Percentiles rank a stretch among this genome's conserved stretches.
Conservation (phyloP, 2,329 filamentous ascomycete genomes). For the Tolypocladium ovalisporum region DNA sequence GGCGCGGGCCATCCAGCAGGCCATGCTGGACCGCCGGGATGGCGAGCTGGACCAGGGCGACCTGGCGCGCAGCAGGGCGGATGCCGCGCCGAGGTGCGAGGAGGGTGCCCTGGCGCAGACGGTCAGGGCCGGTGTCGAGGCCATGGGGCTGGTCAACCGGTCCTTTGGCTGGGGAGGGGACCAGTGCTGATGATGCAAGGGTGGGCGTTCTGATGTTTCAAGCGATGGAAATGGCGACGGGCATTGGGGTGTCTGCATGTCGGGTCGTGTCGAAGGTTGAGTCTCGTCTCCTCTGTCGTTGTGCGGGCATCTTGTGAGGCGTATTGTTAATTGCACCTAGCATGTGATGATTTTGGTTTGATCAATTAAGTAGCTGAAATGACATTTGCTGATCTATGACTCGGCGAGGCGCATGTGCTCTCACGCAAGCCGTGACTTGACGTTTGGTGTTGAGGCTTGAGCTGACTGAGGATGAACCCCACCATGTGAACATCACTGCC, state of each 20-base stretch:
- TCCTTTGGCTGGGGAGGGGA: conserved; percentile 41
- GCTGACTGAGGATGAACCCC: not conserved
- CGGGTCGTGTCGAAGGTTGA: not conserved
- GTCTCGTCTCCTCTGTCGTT: not conserved
- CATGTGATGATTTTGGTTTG: not conserved
- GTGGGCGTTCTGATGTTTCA: not conserved
- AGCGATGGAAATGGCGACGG: not conserved
- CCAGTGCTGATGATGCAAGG: conserved; percentile 5
- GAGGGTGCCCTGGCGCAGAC: conserved; percentile 31
- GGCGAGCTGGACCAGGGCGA: conserved; percentile 46
- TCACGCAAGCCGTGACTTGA: not conserved
- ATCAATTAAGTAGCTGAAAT: too few relatives aligned
- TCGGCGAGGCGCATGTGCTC: not conserved
- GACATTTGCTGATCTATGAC: not conserved
- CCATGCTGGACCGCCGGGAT: conserved; percentile 47
- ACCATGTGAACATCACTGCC: not conserved
- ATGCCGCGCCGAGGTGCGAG: conserved; percentile 19
- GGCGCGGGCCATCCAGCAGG: conserved; percentile 46
- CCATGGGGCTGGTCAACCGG: conserved; percentile 40
- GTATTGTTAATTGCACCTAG: not conserved
- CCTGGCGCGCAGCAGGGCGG: conserved; percentile 29
- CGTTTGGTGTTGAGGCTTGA: not conserved
- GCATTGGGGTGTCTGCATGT: too few relatives aligned
- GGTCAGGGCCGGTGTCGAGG: conserved; percentile 36
- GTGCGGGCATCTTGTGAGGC: not conserved